Evolutionary conservation across 176 grass and related monocot species (phyloP).

Genomic region (Phoenix roebelenii): DNA sequence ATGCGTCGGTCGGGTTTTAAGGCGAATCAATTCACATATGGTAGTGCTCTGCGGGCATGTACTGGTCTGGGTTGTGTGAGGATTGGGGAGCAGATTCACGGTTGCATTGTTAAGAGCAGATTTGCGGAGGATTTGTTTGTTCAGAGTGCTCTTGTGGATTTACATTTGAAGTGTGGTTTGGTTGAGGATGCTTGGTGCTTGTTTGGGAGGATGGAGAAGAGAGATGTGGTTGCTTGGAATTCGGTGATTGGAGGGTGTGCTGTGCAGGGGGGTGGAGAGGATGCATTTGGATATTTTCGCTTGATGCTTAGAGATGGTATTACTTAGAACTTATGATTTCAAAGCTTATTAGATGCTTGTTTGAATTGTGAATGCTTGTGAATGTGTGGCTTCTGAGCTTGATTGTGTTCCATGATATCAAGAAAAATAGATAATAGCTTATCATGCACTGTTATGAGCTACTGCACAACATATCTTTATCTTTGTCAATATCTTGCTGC

Average conservation of each 20-base stretch:
- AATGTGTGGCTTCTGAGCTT: too few relatives aligned
- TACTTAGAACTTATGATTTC: conserved; percentile 2
- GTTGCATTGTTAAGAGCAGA: conserved; percentile 42
- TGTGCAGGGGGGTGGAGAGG: conserved; percentile 23
- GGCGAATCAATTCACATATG: conserved; percentile 75
- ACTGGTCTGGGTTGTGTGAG: conserved; percentile 17
- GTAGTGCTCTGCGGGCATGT: conserved; percentile 36
- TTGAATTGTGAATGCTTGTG: too few relatives aligned
- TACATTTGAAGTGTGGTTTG: conserved; percentile 52
- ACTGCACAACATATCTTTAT: too few relatives aligned
- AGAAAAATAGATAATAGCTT: too few relatives aligned
- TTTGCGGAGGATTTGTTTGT: conserved; percentile 58
- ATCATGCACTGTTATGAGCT: too few relatives aligned
- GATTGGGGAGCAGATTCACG: conserved; percentile 64
- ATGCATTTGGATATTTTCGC: conserved; percentile 36
- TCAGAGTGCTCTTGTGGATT: conserved; percentile 67
- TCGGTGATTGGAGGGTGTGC: conserved; percentile 55
- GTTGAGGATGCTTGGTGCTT: conserved; percentile 34
- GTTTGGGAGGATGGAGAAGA: conserved; percentile 44
- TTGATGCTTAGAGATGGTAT: conserved; percentile 65
- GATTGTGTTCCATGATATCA: too few relatives aligned
- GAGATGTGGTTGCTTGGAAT: conserved; percentile 74
- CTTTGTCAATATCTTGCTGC: too few relatives aligned
- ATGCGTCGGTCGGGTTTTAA: conserved; percentile 26
- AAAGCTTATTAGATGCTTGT: too few relatives aligned